Conservation (phyloP, 2,329 filamentous ascomycete genomes). For the Ophiostoma ips region DNA sequence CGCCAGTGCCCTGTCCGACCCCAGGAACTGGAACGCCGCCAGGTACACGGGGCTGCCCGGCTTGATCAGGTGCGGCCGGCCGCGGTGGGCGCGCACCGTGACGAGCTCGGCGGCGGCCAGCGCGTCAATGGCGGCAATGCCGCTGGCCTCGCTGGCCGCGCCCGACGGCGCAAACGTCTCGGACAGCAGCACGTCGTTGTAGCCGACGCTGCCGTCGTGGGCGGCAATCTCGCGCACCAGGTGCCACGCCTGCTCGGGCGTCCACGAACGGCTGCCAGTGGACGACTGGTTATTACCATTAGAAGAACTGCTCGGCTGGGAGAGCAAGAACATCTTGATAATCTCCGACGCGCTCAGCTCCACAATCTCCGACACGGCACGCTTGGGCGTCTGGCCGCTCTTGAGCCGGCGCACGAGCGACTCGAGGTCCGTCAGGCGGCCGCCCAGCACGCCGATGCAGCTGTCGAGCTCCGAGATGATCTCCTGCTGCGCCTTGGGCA, state of each 20-base stretch:
- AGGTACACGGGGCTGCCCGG: slow-evolving; percentile 78
- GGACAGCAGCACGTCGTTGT: slow-evolving; percentile 72
- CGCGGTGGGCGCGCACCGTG: slow-evolving; percentile 55
- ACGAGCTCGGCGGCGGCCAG: slow-evolving; percentile 82
- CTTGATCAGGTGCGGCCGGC: slow-evolving; percentile 62
- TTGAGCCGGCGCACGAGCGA: slow-evolving; percentile 84
- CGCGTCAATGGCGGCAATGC: slow-evolving; percentile 62
- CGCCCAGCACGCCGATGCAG: slow-evolving; percentile 71
- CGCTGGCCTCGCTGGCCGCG: slow-evolving; percentile 28
- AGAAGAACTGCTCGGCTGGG: too few relatives aligned
- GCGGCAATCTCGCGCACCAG: slow-evolving; percentile 66
- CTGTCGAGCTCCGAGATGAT: slow-evolving; percentile 61
- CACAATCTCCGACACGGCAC: slow-evolving; percentile 78
- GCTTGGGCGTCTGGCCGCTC: slow-evolving; percentile 66
- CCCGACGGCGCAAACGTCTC: slow-evolving; percentile 53
- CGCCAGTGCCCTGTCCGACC: slow-evolving; percentile 56
- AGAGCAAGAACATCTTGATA: slow-evolving; percentile 79
- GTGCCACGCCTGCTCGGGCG: slow-evolving; percentile 77
- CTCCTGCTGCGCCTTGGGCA: slow-evolving; percentile 12
- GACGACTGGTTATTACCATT: too few relatives aligned
- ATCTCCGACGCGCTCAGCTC: slow-evolving; percentile 82
- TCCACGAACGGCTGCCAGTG: slow-evolving; percentile 43
- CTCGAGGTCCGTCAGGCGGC: slow-evolving; percentile 88
- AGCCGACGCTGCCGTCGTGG: slow-evolving; percentile 46
- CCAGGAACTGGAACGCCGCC: slow-evolving; percentile 63